These are phyloP conservation scores for Phytophthora niederhauseri DNA, from an alignment of 352 stramenopile species.

Conservation along the genomic window DNA sequence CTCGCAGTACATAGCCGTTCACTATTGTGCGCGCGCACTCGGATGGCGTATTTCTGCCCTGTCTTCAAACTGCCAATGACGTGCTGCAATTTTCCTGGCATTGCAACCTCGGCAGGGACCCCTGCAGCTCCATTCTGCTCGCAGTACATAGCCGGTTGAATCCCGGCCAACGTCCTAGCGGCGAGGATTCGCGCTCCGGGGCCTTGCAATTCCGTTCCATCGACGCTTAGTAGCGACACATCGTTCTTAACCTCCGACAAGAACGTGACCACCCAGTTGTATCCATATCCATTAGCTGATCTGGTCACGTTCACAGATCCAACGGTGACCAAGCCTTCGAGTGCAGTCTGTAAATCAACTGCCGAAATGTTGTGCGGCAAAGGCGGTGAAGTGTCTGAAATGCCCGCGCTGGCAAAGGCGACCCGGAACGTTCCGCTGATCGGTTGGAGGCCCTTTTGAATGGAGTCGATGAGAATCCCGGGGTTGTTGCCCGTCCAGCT, in stretches of 20 bases:
- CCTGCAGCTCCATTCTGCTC: slow-evolving; percentile 53
- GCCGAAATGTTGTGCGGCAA: slow-evolving; percentile 90
- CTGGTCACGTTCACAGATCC: slow-evolving; percentile 88
- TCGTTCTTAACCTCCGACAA: slow-evolving; percentile 82
- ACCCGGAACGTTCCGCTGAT: slow-evolving; percentile 94
- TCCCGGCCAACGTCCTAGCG: slow-evolving; percentile 66
- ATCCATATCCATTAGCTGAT: slow-evolving; percentile 93
- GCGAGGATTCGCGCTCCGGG: slow-evolving; percentile 85
- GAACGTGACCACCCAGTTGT: slow-evolving; percentile 97
- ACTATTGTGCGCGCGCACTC: slow-evolving; percentile 66
- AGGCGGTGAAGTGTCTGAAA: slow-evolving; percentile 86
- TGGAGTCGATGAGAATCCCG: slow-evolving; percentile 76
- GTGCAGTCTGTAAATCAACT: slow-evolving; percentile 71
- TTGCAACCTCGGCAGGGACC: slow-evolving; percentile 35
- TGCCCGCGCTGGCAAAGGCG: slow-evolving; percentile 57
- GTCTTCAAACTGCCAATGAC: slow-evolving; percentile 55
- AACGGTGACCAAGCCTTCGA: slow-evolving; percentile 92
- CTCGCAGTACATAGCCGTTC: slow-evolving; percentile 79
- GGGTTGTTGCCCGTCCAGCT: slow-evolving; percentile 95
- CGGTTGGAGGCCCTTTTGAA: slow-evolving; percentile 89
- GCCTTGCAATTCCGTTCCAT: slow-evolving; percentile 93
- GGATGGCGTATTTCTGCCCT: slow-evolving; percentile 64
- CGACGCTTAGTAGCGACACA: slow-evolving; percentile 82
- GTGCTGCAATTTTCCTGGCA: slow-evolving; percentile 36
- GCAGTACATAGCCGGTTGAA: slow-evolving; percentile 80